These are phyloP conservation scores for Pseudohyphozyma bogoriensis DNA, from an alignment of 768 basidiomycete genomes.

Conservation along the genomic window DNA sequence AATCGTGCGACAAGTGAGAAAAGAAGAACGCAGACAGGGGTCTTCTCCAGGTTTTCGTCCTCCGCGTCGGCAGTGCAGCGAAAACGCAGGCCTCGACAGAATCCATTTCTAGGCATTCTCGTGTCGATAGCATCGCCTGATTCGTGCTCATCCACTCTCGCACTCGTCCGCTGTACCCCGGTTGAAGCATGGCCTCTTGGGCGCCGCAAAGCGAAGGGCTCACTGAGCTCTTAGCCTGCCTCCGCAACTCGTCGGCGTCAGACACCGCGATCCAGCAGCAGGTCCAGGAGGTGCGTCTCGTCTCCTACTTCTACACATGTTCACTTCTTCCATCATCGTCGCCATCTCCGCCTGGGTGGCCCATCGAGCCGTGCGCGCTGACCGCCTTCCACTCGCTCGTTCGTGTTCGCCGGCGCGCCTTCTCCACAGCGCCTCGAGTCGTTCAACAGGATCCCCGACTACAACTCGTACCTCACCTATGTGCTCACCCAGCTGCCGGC, in stretches of 20 bases:
- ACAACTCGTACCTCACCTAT: constrained; percentile 65
- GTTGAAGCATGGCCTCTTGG: constrained; percentile 6
- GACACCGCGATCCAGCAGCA: constrained; percentile 24
- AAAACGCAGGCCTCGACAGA: no score
- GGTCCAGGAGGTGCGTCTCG: constrained; percentile 25
- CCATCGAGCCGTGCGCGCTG: neutral
- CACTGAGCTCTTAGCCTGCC: constrained; percentile 17
- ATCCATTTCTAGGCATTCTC: no score
- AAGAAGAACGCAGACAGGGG: no score
- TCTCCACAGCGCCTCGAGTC: constrained; percentile 38
- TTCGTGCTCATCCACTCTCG: no score
- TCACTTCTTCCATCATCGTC: no score
- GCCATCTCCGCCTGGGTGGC: neutral
- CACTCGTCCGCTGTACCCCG: no score
- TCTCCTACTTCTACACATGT: neutral
- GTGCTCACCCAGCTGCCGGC: constrained; percentile 68
- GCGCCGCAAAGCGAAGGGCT: constrained; percentile 15
- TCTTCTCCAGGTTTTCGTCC: no score
- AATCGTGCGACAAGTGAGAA: no score
- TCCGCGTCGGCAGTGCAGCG: no score
- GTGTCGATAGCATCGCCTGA: no score
- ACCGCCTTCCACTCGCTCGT: neutral
- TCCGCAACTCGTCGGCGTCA: constrained; percentile 13
- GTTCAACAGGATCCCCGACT: constrained; percentile 34
- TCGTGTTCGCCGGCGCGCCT: neutral